A percentile compares a stretch with the other conserved stretches of the same genome.
Conservation (phyloP, 2,329 filamentous ascomycete genomes). For the Cladosporium sp. region DNA sequence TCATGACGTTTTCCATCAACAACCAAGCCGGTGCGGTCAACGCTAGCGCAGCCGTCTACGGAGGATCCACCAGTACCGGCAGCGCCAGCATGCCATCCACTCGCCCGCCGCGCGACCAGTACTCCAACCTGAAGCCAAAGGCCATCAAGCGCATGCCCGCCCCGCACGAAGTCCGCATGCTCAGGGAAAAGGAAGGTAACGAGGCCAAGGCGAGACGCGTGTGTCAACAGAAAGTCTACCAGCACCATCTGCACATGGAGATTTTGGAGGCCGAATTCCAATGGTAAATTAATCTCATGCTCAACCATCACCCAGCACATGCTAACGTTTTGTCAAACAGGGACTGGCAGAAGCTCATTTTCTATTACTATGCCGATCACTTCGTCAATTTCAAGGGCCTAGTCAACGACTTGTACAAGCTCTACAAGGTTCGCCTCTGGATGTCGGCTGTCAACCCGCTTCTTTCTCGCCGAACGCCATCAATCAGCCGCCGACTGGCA, state of each 20-base stretch:
- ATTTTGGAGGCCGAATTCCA: constrained; percentile 98
- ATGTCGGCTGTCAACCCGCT: constrained; percentile 99
- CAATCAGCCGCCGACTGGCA: constrained; percentile 32
- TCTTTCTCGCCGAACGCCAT: constrained; percentile 59
- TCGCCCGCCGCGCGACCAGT: constrained; percentile 27
- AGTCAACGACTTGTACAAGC: constrained; percentile 96
- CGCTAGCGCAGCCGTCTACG: constrained; percentile 30
- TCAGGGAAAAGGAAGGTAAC: constrained; percentile 94
- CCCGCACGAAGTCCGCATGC: constrained; percentile 79
- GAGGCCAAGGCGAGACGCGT: constrained; percentile 97
- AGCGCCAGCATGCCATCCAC: constrained; percentile 19
- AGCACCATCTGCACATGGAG: constrained; percentile 95
- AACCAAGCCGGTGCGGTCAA: constrained; percentile 30
- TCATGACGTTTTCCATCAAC: constrained; percentile 85
- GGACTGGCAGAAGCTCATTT: constrained; percentile 98
- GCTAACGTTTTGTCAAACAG: too few relatives aligned
- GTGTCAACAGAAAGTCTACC: constrained; percentile 93
- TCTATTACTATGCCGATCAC: constrained; percentile 96
- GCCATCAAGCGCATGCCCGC: constrained; percentile 95
- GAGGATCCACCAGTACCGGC: constrained; percentile 20
- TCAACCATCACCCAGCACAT: neutral
- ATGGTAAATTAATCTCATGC: constrained; percentile 77
- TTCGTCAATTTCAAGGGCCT: constrained; percentile 99
- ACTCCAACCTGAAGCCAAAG: constrained; percentile 78
- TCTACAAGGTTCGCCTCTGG: constrained; percentile 99